These are phyloP conservation scores for Inonotus obliquus DNA, from an alignment of 1,284 basidiomycete genomes.

Conservation along the genomic window DNA sequence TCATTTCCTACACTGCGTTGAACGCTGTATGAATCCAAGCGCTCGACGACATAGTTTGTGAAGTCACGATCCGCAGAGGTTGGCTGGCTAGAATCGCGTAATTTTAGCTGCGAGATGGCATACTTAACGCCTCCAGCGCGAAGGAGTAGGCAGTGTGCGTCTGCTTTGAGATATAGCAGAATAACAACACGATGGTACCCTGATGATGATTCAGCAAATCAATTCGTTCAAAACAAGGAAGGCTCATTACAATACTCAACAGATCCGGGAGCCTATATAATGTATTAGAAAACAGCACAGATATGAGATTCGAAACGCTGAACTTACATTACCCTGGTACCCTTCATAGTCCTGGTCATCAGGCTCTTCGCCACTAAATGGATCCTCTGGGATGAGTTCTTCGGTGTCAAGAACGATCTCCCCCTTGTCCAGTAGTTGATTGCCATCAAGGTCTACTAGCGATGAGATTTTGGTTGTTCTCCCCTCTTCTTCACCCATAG, in stretches of 20 bases:
- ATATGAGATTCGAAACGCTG: not conserved
- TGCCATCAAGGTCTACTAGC: slow-evolving; percentile 36
- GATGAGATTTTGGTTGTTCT: slow-evolving; percentile 26
- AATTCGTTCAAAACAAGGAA: not conserved
- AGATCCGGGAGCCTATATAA: slow-evolving; percentile 1
- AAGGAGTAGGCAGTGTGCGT: slow-evolving; percentile 27
- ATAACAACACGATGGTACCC: slow-evolving; percentile 41
- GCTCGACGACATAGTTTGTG: not conserved
- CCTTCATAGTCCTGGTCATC: slow-evolving; percentile 39
- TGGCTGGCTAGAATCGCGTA: not conserved
- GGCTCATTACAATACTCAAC: slow-evolving; percentile 6
- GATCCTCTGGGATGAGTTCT: slow-evolving; percentile 7
- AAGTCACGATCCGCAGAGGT: not conserved
- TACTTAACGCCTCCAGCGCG: slow-evolving; percentile 24
- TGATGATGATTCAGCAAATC: slow-evolving; percentile 18
- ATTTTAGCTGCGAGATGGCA: slow-evolving; percentile 16
- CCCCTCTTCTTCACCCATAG: slow-evolving; percentile 30
- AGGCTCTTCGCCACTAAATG: slow-evolving; percentile 30
- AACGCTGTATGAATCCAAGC: not conserved
- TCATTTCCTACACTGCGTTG: not conserved
- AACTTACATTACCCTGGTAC: slow-evolving; percentile 39
- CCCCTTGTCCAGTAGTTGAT: slow-evolving; percentile 24
- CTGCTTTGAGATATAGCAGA: slow-evolving; percentile 31
- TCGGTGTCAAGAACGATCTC: slow-evolving; percentile 31
- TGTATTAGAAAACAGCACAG: not conserved